Evolutionary conservation across 108 stramenopile species (phyloP).

Genomic region (Skeletonema menzelii): DNA sequence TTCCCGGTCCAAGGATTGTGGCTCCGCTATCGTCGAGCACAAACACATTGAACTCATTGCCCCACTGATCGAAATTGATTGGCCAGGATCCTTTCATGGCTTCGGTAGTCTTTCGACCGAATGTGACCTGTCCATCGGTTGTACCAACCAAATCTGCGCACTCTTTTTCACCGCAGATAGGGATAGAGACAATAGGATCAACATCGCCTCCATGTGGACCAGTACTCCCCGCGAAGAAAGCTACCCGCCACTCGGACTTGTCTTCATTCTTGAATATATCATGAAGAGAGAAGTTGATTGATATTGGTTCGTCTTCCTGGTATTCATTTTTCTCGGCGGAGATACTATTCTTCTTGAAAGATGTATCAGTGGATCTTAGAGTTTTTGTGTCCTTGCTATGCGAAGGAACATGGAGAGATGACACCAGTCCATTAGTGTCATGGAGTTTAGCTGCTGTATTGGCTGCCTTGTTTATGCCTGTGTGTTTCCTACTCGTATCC

Average conservation of each 20-base stretch:
- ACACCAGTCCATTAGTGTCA: neutral
- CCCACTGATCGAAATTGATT: neutral
- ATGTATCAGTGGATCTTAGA: neutral
- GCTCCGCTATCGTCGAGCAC: neutral
- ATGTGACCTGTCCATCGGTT: neutral
- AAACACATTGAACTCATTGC: neutral
- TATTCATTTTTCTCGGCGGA: neutral
- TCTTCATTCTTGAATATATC: neutral
- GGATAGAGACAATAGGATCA: neutral
- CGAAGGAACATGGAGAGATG: neutral
- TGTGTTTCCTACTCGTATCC: neutral
- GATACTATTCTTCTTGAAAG: neutral
- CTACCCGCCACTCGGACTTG: neutral
- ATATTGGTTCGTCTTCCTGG: neutral
- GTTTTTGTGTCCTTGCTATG: neutral
- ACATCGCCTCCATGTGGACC: neutral
- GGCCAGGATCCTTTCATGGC: neutral
- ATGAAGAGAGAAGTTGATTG: neutral
- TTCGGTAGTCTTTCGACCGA: neutral
- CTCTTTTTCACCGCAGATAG: neutral
- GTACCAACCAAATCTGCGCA: neutral
- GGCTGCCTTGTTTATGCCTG: neutral
- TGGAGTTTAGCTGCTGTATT: neutral
- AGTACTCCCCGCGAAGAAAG: neutral
- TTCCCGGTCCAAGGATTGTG: neutral